Percentiles rank a stretch among this genome's conserved stretches.
Evolutionary conservation across 1,139 yeast genomes (phyloP).

Genomic region (Yamadazyma sp.): DNA sequence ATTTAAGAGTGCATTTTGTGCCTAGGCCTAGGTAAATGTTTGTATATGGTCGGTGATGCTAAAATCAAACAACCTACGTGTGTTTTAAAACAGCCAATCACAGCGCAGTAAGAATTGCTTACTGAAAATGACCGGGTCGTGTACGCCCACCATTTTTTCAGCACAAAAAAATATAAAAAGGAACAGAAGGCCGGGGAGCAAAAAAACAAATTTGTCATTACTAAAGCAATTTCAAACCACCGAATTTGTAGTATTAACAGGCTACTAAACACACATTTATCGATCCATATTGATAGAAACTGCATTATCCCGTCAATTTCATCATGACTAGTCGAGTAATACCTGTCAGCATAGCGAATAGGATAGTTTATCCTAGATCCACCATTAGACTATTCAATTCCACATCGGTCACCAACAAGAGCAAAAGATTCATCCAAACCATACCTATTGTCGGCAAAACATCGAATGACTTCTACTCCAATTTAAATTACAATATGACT

Average conservation of each 20-base stretch:
- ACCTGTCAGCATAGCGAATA: neutral
- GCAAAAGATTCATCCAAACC: constrained; percentile 45
- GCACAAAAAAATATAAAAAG: constrained; percentile 1
- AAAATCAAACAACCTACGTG: no score
- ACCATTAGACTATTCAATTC: constrained; percentile 1
- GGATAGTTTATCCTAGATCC: neutral
- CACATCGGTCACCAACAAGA: constrained; percentile 18
- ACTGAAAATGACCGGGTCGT: constrained; percentile 7
- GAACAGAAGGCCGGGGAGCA: neutral
- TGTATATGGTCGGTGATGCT: no score
- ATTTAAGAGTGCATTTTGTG: no score
- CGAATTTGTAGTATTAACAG: neutral
- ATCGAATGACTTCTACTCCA: constrained; percentile 26
- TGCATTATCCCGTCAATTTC: neutral
- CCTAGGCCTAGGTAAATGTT: no score
- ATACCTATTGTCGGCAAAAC: constrained; percentile 28
- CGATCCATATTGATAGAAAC: neutral
- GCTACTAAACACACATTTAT: neutral
- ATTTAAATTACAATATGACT: constrained; percentile 22
- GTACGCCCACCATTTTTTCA: neutral
- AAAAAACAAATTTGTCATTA: constrained; percentile 1
- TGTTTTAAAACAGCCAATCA: no score
- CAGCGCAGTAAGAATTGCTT: constrained; percentile 8
- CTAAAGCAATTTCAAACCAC: neutral
- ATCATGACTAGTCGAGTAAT: constrained; percentile 1